Evolutionary conservation across 2,329 filamentous ascomycete species (phyloP).

Genomic region (Aspergillus calidoustus): DNA sequence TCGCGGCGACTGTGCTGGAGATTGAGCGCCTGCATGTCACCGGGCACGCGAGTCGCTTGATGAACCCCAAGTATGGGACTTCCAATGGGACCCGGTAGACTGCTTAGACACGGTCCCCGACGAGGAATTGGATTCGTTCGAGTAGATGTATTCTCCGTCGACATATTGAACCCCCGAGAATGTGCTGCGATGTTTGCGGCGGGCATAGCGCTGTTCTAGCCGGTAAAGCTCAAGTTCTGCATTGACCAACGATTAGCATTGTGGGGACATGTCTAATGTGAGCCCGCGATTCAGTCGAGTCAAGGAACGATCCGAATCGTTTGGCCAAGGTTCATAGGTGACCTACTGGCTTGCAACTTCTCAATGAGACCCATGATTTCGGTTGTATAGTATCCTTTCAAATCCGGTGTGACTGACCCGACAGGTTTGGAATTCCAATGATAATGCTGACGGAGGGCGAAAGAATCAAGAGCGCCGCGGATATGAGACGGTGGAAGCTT

Average conservation of each 20-base stretch:
- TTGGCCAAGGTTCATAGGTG: not conserved
- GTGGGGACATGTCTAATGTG: not conserved
- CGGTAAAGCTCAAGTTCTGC: conserved; percentile 85
- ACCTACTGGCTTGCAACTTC: conserved; percentile 57
- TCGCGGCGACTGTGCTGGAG: conserved; percentile 17
- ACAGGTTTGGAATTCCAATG: not conserved
- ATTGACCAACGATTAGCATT: conserved; percentile 18
- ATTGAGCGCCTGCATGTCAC: conserved; percentile 20
- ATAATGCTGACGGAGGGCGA: not conserved
- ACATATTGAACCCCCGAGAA: conserved; percentile 91
- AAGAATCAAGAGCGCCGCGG: not conserved
- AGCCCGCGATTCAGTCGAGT: not conserved
- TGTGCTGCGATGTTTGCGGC: conserved; percentile 84
- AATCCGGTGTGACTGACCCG: not conserved
- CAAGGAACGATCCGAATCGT: not conserved
- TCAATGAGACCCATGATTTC: conserved; percentile 55
- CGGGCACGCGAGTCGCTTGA: conserved; percentile 36
- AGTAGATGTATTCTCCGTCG: conserved; percentile 92
- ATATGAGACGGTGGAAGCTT: not conserved
- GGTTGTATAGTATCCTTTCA: not conserved
- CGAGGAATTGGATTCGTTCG: conserved; percentile 41
- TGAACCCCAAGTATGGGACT: conserved; percentile 34
- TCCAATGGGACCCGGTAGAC: conserved; percentile 42
- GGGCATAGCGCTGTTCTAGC: conserved; percentile 92
- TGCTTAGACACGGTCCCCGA: conserved; percentile 46